Base-by-base conservation (phyloP, 495 filamentous ascomycete genomes). In the Hypoxylon fragiforme region DNA sequence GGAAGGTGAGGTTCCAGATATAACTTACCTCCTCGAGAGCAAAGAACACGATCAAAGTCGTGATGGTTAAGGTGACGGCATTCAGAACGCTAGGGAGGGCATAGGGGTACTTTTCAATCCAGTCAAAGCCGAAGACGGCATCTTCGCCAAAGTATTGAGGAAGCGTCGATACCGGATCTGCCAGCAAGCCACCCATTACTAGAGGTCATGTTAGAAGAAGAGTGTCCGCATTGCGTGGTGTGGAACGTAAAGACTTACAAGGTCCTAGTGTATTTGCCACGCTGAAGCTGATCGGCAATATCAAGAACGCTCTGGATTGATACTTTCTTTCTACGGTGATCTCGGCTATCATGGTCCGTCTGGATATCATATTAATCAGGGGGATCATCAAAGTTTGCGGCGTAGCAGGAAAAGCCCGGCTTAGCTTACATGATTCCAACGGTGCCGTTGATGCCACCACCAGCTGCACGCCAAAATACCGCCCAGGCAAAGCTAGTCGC, bases 391-490 rank as follows among this genome's bases (percentile, higher is more conserved):
- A n/a, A n/a, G n/a, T n/a, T n/a, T n/a, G n/a, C n/a, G n/a, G n/a
- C n/a, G n/a, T n/a, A n/a, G n/a, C n/a, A n/a, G n/a, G n/a, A n/a
- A n/a, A n/a, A n/a, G n/a, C n/a, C n/a, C 9, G 4, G 4, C 9
- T 24, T 19, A 38, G 44, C 63, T 59, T 22, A 65, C 72, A 86
- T 86, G 34, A 87, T 85, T 4, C 85, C 85, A 37, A 88, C 83
- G 30, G 84, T 89, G 0, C 87, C 86, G 67, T 90, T 90, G 54
- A 89, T 73, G 2, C 78, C 79, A 18, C 87, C 86, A 20, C 84
- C 86, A 50, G 84, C 71, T 20, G 75, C 79, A 14, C 87, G 76
- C 73, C 83, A 90, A 38, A 83, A 70, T 52, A 85, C 75, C 34
- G 85, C 86, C 65, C 79, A 75, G 59, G 72, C 72, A 54, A 89